These are phyloP conservation scores for Saccharomycopsis capsularis DNA, from an alignment of 805 yeast species.

Conservation along the genomic window DNA sequence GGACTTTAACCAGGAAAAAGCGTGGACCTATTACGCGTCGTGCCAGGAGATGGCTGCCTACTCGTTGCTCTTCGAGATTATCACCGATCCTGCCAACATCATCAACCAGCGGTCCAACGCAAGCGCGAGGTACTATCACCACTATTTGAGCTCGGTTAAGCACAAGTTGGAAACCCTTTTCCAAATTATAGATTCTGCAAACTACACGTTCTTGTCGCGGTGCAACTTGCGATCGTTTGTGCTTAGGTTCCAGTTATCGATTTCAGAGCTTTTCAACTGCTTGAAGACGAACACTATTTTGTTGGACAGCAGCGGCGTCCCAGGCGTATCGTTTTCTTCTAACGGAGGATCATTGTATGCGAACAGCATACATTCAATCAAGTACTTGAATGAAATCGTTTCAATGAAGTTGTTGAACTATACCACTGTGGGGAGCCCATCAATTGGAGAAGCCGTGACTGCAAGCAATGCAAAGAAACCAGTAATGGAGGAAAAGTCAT, in stretches of 20 bases:
- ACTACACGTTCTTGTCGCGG: constrained; percentile 69
- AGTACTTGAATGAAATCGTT: constrained; percentile 32
- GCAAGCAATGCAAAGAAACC: constrained; percentile 27
- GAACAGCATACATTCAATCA: constrained; percentile 39
- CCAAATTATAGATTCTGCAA: constrained; percentile 62
- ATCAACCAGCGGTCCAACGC: constrained; percentile 28
- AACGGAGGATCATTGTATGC: constrained; percentile 25
- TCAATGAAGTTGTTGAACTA: constrained; percentile 22
- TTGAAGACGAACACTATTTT: constrained; percentile 37
- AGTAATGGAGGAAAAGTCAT: constrained; percentile 26
- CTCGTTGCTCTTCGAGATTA: constrained; percentile 53
- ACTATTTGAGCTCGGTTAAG: constrained; percentile 36
- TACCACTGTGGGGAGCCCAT: constrained; percentile 23
- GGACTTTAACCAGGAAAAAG: constrained; percentile 70
- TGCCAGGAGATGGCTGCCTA: constrained; percentile 84
- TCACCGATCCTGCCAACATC: constrained; percentile 7
- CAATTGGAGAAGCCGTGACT: neutral
- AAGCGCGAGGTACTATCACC: constrained; percentile 31
- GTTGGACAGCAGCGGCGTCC: neutral
- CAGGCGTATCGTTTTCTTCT: constrained; percentile 33
- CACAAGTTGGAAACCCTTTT: constrained; percentile 47
- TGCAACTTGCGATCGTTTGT: constrained; percentile 64
- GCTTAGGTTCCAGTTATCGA: constrained; percentile 55
- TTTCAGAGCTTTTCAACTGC: constrained; percentile 59
- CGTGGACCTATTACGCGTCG: constrained; percentile 75